Evolutionary conservation across 306 rosid genomes (phyloP), one percentile per base, ranked within the genome.

Genomic region (Cucumis sativus): DNA sequence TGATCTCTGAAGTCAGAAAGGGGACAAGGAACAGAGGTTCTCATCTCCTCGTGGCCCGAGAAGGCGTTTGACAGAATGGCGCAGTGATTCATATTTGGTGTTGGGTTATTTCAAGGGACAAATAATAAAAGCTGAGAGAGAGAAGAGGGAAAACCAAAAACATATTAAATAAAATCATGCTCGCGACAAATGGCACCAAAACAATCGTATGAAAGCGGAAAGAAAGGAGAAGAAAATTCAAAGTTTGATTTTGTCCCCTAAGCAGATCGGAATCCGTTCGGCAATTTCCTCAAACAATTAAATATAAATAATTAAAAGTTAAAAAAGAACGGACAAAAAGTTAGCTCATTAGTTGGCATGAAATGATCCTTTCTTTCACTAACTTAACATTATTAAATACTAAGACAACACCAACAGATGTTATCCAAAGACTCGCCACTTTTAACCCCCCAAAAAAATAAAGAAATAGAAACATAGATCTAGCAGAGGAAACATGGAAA

Each of bases 11-110:
- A 33, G 61, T 84, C 87, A 6, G 81, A 67, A 51, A 79, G 20
- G 57, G 85, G 79, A 76, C 20, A 16, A 6, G 81, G 73, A 78
- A 78, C 67, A 65, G 84, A 74, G 81, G 57, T 63, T 74, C 85
- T 83, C 81, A 89, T 83, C 83, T 90, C 93, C 49, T 95, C 93
- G 58, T 74, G 79, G 18, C 84, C 79, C n/a, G 96, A 87, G 80
- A 88, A 89, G 61, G 87, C 87, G 91, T 85, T 89, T 75, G 85
- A 93, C 76, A 80, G 90, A 76, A 89, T 79, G 71, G 78, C 86
- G 72, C 87, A 88, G 84, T 87, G 93, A 56, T 92, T 92, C 97
- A 90, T 91, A 79, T 49, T 87, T 43, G 25, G 54, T 80, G 79
- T n/a, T 75, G 4, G 37, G 64, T 62, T 77, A 47, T 71, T 25